Percentiles rank a stretch among this genome's conserved stretches.
These are phyloP conservation scores for Ogataea hybrid DNA, from an alignment of 1,139 yeast species.

Conservation along the genomic window DNA sequence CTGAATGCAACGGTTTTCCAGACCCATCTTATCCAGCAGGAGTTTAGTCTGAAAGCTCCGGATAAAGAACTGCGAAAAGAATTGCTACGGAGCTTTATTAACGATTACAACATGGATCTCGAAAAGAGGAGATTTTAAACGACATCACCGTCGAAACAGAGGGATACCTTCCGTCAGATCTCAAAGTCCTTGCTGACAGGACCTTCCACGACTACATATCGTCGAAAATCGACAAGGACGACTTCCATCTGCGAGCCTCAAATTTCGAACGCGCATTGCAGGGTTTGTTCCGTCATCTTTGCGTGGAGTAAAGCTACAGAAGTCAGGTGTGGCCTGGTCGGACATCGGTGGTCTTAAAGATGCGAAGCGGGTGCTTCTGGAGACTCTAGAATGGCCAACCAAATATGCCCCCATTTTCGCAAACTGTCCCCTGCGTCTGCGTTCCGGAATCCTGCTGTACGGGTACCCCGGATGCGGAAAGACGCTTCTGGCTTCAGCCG, in stretches of 20 bases:
- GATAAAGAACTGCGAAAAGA: conserved; percentile 43
- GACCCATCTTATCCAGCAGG: conserved; percentile 70
- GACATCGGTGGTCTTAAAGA: conserved; percentile 87
- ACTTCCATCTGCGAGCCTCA: conserved; percentile 11
- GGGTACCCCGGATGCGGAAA: conserved; percentile 99
- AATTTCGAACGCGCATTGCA: conserved; percentile 58
- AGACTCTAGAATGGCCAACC: conserved; percentile 97
- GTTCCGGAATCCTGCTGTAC: conserved; percentile 87
- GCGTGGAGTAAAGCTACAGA: conserved; percentile 84
- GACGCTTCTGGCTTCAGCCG: conserved; percentile 88
- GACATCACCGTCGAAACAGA: conserved; percentile 82
- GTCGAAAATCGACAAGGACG: conserved; percentile 29
- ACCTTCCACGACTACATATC: conserved; percentile 66
- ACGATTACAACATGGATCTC: conserved; percentile 27
- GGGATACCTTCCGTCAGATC: conserved; percentile 84
- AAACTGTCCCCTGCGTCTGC: conserved; percentile 77
- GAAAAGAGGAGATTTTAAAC: conserved; percentile 50
- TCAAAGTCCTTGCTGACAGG: conserved; percentile 70
- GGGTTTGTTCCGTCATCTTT: conserved; percentile 75
- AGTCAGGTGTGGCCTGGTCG: conserved; percentile 72
- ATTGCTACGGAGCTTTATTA: conserved; percentile 9
- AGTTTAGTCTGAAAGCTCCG: conserved; percentile 65
- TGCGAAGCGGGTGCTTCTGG: conserved; percentile 73
- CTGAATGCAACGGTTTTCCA: conserved; percentile 61
- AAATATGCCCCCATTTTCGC: conserved; percentile 92